phyloP scores from a whole-genome alignment of 2,329 filamentous ascomycete species.

The Trichoderma simmonsii region DNA sequence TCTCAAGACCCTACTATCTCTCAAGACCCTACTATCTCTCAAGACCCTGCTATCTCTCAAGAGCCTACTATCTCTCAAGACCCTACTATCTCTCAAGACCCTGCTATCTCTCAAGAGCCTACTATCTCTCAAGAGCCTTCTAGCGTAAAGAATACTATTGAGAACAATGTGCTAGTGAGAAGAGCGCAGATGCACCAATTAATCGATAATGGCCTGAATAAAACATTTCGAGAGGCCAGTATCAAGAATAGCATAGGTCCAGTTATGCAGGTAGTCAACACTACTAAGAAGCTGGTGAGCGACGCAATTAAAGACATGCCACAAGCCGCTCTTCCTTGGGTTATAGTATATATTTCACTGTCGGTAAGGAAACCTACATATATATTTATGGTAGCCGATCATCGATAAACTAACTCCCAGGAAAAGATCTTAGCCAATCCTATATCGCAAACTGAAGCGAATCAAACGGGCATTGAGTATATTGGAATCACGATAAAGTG shows the following conservation, averaged over 20 bases:
- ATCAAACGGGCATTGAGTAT: background rate
- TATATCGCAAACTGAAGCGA: conserved; percentile 10
- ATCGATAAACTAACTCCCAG: background rate
- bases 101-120: too few relatives aligned
- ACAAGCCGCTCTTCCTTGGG: conserved; percentile 37
- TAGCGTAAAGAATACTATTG: background rate
- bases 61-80: background rate
- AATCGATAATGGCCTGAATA: background rate
- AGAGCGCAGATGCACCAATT: background rate
- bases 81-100: too few relatives aligned
- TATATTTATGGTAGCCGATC: background rate
- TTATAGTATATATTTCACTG: conserved; percentile 32
- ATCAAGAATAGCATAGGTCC: background rate
- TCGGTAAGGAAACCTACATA: conserved; percentile 27
- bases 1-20: too few relatives aligned
- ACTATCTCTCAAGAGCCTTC: background rate
- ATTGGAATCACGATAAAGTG: background rate
- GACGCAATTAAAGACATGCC: conserved; percentile 28
- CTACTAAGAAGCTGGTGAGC: background rate
- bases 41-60: background rate
- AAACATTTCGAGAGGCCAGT: background rate
- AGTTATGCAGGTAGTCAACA: background rate
- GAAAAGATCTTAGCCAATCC: background rate
- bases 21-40: too few relatives aligned
- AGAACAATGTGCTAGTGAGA: background rate